Percentiles rank a stretch among this genome's conserved stretches.
phyloP scores from a whole-genome alignment of 2,329 filamentous ascomycete species.

The Fusarium sp. region DNA sequence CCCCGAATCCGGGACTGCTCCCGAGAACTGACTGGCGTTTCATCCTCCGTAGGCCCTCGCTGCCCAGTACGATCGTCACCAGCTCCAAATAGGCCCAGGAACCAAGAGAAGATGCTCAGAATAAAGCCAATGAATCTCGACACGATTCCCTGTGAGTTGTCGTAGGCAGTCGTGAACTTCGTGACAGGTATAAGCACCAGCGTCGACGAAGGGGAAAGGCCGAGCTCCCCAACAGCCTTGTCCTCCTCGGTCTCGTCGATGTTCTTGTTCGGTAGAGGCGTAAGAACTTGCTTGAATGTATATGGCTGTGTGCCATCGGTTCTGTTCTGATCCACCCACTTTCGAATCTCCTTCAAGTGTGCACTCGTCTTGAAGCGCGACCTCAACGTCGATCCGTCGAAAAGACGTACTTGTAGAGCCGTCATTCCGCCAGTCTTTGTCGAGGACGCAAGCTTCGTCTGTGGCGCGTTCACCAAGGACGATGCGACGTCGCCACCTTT shows the following conservation, averaged over 20 bases:
- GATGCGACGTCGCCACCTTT: conserved; percentile 50
- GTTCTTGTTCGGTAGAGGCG: conserved; percentile 79
- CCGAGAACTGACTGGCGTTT: conserved; percentile 33
- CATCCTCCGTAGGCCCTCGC: conserved; percentile 1
- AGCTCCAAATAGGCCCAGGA: conserved; percentile 52
- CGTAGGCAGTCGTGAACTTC: conserved; percentile 59
- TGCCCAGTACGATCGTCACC: conserved; percentile 30
- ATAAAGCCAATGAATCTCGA: conserved; percentile 50
- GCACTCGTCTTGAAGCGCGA: conserved; percentile 74
- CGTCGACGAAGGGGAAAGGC: conserved; percentile 82
- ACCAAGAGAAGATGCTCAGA: conserved; percentile 53
- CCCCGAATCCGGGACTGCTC: conserved; percentile 46
- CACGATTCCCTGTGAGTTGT: conserved; percentile 47
- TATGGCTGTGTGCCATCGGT: conserved; percentile 74
- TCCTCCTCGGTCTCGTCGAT: conserved; percentile 82
- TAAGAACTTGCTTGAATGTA: conserved; percentile 85
- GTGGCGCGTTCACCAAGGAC: conserved; percentile 50
- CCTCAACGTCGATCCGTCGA: conserved; percentile 85
- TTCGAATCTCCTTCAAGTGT: conserved; percentile 76
- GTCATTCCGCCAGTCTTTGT: conserved; percentile 50
- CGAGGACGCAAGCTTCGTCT: conserved; percentile 50
- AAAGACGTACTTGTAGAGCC: conserved; percentile 81
- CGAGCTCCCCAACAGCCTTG: conserved; percentile 75
- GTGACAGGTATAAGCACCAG: conserved; percentile 82
- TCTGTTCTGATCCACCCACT: conserved; percentile 79